A percentile compares a stretch with the other conserved stretches of the same genome.
Conservation (phyloP, 208 protist genomes). For the Acanthamoeba lenticulata region DNA sequence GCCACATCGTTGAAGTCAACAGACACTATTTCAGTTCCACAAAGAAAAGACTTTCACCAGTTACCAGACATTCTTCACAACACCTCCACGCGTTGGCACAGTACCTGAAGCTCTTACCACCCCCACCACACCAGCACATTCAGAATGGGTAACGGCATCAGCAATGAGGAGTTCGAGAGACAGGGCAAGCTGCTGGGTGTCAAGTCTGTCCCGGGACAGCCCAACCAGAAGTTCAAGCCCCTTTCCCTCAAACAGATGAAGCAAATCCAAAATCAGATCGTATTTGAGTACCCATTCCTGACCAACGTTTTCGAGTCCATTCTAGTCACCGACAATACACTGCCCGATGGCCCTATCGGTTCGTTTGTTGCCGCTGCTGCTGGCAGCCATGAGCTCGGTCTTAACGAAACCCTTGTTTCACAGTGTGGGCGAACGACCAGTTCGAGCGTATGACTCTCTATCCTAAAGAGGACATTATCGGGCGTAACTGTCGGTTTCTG, state of each 20-base stretch:
- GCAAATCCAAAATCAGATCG: slow-evolving; percentile 20
- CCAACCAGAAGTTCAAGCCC: slow-evolving; percentile 23
- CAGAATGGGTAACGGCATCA: not conserved
- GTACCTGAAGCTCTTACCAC: too few relatives aligned
- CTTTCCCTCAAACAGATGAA: slow-evolving; percentile 2
- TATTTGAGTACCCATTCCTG: not conserved
- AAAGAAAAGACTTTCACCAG: too few relatives aligned
- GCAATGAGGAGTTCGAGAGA: slow-evolving; percentile 36
- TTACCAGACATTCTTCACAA: too few relatives aligned
- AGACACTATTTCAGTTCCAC: too few relatives aligned
- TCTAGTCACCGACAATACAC: slow-evolving; percentile 1
- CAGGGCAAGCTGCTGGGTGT: slow-evolving; percentile 25
- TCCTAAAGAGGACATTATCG: slow-evolving; percentile 59
- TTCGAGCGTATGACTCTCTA: slow-evolving; percentile 64
- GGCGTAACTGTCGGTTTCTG: slow-evolving; percentile 47
- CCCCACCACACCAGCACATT: not conserved
- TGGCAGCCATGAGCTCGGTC: not conserved
- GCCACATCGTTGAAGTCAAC: too few relatives aligned
- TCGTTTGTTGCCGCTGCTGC: too few relatives aligned
- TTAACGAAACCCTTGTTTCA: not conserved
- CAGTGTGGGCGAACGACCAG: slow-evolving; percentile 61
- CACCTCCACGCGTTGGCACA: not conserved
- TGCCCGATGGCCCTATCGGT: slow-evolving; percentile 14
- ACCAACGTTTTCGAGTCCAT: slow-evolving; percentile 49
- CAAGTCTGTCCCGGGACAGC: not conserved